phyloP scores from a whole-genome alignment of 2,329 filamentous ascomycete genomes.

The Aureobasidium namibiae region DNA sequence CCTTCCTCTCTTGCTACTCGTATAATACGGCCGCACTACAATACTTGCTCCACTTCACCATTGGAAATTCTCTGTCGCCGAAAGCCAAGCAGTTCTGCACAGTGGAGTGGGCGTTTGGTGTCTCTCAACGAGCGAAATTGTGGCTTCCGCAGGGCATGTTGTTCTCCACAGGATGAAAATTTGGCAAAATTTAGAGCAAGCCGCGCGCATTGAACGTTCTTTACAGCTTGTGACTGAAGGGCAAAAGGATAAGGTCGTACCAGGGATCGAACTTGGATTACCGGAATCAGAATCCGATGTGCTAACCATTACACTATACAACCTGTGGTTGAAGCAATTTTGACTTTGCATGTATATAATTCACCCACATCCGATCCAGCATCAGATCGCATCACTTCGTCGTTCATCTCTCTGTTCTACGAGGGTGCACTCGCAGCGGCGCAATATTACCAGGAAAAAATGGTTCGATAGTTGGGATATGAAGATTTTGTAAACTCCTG shows the following conservation, averaged over 20 bases:
- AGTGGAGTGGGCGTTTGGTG: background rate
- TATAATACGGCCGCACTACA: background rate
- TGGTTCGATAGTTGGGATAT: too few species aligned
- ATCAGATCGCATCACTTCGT: background rate
- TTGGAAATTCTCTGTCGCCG: background rate
- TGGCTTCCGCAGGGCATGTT: background rate
- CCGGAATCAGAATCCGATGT: slow-evolving; percentile 13
- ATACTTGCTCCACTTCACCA: background rate
- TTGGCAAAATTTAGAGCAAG: background rate
- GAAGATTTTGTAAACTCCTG: slow-evolving; percentile 1
- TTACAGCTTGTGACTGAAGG: background rate
- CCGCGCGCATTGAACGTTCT: background rate
- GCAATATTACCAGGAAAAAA: too few species aligned
- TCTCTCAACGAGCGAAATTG: background rate
- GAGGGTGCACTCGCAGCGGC: too few species aligned
- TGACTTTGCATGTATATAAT: background rate
- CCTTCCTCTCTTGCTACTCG: background rate
- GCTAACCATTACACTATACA: slow-evolving; percentile 14
- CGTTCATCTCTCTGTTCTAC: too few species aligned
- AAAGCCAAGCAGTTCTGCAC: background rate
- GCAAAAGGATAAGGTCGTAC: slow-evolving; percentile 9
- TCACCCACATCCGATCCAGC: background rate
- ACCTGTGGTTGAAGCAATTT: background rate
- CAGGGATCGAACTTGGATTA: slow-evolving; percentile 13
- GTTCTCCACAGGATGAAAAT: background rate